Conservation (phyloP, 805 yeast genomes). For the Suhomyces sp. region DNA sequence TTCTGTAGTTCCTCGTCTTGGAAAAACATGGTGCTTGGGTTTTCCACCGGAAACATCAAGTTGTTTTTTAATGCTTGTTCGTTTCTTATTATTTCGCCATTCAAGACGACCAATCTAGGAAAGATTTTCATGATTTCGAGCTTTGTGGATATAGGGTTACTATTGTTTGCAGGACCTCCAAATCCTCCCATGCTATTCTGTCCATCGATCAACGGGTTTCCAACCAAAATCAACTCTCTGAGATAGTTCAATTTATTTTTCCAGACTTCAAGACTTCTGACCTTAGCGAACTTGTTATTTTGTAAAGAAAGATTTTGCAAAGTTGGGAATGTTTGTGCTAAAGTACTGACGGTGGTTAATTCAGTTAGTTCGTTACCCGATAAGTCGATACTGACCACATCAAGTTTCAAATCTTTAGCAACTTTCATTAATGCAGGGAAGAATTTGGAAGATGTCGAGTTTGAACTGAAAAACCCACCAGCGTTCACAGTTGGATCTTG, state of each 20-base stretch:
- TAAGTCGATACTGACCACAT: conserved; percentile 69
- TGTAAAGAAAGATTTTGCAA: conserved; percentile 77
- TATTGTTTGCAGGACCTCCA: not conserved
- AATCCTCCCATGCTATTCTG: conserved; percentile 2
- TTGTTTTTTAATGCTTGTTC: conserved; percentile 55
- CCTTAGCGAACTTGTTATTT: conserved; percentile 61
- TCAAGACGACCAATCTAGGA: conserved; percentile 77
- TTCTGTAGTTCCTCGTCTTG: conserved; percentile 70
- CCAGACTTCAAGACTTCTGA: conserved; percentile 69
- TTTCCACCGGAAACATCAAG: conserved; percentile 52
- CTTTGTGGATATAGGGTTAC: conserved; percentile 41
- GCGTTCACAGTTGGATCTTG: conserved; percentile 58
- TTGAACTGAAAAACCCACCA: conserved; percentile 63
- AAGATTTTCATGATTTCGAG: conserved; percentile 65
- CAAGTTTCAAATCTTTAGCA: conserved; percentile 53
- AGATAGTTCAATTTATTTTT: conserved; percentile 68
- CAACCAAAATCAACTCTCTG: conserved; percentile 72
- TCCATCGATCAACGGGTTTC: conserved; percentile 65
- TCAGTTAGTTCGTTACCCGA: conserved; percentile 61
- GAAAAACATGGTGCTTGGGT: conserved; percentile 69
- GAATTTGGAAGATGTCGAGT: conserved; percentile 70
- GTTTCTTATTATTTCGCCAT: conserved; percentile 75
- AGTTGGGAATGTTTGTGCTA: conserved; percentile 72
- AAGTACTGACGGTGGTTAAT: conserved; percentile 52
- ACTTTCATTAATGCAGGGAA: conserved; percentile 87